phyloP scores from a whole-genome alignment of 1,284 basidiomycete genomes.

The Schizophyllum commune region DNA sequence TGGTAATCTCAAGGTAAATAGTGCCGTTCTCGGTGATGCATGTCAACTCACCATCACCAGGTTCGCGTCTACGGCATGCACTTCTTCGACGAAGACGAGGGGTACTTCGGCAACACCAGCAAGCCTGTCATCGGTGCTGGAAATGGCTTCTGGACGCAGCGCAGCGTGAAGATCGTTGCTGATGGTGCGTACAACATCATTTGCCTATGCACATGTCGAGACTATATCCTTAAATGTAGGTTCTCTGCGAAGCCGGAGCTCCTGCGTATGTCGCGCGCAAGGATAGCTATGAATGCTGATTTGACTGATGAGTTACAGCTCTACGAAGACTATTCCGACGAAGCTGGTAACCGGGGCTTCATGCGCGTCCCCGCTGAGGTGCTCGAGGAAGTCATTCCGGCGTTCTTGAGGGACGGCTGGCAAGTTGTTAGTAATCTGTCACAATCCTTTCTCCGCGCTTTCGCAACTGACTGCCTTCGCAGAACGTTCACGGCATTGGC shows the following conservation, averaged over 20 bases:
- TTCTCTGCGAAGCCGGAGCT: conserved; percentile 81
- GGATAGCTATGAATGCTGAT: too few species aligned
- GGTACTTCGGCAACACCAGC: conserved; percentile 72
- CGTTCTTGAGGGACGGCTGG: conserved; percentile 72
- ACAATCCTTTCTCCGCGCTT: background rate
- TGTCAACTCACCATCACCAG: conserved; percentile 23
- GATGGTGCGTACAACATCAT: conserved; percentile 44
- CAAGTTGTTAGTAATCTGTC: conserved; percentile 54
- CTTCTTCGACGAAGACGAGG: conserved; percentile 57
- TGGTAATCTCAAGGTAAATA: conserved; percentile 54
- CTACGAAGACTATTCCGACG: conserved; percentile 76
- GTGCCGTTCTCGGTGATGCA: background rate
- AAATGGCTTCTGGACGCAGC: conserved; percentile 56
- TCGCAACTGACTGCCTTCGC: conserved; percentile 5
- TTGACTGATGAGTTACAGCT: too few species aligned
- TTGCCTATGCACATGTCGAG: background rate
- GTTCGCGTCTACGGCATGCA: conserved; percentile 71
- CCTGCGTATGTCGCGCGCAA: too few species aligned
- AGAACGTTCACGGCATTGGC: conserved; percentile 90
- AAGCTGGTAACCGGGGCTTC: conserved; percentile 68
- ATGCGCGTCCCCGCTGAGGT: conserved; percentile 64
- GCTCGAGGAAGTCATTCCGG: conserved; percentile 56
- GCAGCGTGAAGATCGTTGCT: conserved; percentile 86
- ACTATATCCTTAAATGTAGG: conserved; percentile 34
- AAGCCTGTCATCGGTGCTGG: conserved; percentile 49